phyloP scores from a whole-genome alignment of 768 basidiomycete genomes.

The Tubosaeta brunneosetosa region DNA sequence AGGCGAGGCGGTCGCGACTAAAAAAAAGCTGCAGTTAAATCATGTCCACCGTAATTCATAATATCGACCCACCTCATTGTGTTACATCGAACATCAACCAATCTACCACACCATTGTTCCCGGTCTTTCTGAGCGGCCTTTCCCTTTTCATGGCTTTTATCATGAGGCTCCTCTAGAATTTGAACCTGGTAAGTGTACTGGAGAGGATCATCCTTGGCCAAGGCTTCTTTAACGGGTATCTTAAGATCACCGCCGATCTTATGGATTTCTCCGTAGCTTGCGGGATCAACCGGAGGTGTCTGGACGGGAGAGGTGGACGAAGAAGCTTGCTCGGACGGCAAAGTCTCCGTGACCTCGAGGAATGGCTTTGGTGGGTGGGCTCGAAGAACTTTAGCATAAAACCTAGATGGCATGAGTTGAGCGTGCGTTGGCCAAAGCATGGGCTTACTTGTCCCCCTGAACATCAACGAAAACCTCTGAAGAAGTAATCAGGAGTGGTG shows the following conservation, averaged over 20 bases:
- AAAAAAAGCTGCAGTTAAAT: constrained; percentile 2
- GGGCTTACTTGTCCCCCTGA: constrained; percentile 75
- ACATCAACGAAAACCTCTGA: constrained; percentile 87
- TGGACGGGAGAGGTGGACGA: constrained; percentile 48
- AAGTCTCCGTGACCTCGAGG: constrained; percentile 36
- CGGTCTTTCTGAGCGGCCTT: constrained; percentile 54
- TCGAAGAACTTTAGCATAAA: constrained; percentile 74
- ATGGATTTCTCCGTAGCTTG: constrained; percentile 57
- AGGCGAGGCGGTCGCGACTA: constrained; percentile 92
- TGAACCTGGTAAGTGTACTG: constrained; percentile 87
- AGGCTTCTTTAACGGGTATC: constrained; percentile 64
- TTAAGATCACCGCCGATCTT: constrained; percentile 76
- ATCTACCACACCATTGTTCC: constrained; percentile 64
- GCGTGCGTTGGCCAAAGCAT: not conserved
- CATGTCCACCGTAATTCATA: not conserved
- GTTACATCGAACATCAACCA: constrained; percentile 77
- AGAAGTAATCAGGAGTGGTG: constrained; percentile 14
- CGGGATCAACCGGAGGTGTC: constrained; percentile 37
- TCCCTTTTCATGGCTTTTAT: constrained; percentile 60
- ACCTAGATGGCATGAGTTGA: constrained; percentile 44
- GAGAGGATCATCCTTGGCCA: constrained; percentile 68
- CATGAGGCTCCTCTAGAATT: constrained; percentile 72
- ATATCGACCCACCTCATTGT: constrained; percentile 66
- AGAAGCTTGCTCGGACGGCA: constrained; percentile 23
- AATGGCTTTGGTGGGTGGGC: constrained; percentile 65